These are phyloP conservation scores for Cryptosporidium meleagridis DNA, from an alignment of 169 alveolate species.

Conservation along the genomic window DNA sequence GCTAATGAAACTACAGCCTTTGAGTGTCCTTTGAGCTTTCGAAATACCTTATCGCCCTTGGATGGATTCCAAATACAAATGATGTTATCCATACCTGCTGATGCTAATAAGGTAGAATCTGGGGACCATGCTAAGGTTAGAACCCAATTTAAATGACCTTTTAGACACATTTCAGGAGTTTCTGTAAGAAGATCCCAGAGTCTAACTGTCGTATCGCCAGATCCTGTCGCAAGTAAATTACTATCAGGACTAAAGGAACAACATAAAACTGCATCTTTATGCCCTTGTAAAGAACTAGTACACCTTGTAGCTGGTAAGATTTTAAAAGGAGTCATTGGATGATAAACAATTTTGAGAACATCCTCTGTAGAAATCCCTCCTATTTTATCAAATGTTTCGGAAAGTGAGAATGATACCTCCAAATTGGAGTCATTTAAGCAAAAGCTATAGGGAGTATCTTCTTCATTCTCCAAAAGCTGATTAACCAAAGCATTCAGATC, in stretches of 20 bases:
- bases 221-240: conserved; percentile 91
- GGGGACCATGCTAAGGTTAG: conserved; percentile 93
- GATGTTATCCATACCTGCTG: conserved; percentile 92
- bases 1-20: conserved; percentile 87
- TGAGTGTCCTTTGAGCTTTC: conserved; percentile 79
- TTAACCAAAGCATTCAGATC: conserved; percentile 43
- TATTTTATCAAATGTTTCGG: conserved; percentile 35
- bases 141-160: conserved; percentile 95
- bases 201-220: conserved; percentile 94
- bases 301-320: conserved; percentile 92
- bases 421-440: conserved; percentile 41
- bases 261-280: conserved; percentile 89
- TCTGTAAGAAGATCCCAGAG: conserved; percentile 95
- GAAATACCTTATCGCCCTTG: conserved; percentile 69
- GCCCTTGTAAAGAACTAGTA: conserved; percentile 91
- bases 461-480: conserved; percentile 57
- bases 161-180: conserved; percentile 89
- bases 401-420: conserved; percentile 40
- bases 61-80: conserved; percentile 88
- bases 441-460: conserved; percentile 71
- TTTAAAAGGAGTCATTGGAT: conserved; percentile 86
- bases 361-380: conserved; percentile 81
- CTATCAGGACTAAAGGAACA: conserved; percentile 93
- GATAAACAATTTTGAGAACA: conserved; percentile 82
- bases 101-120: conserved; percentile 89